Conservation (phyloP, 495 filamentous ascomycete species). For the Rusavskia elegans region DNA sequence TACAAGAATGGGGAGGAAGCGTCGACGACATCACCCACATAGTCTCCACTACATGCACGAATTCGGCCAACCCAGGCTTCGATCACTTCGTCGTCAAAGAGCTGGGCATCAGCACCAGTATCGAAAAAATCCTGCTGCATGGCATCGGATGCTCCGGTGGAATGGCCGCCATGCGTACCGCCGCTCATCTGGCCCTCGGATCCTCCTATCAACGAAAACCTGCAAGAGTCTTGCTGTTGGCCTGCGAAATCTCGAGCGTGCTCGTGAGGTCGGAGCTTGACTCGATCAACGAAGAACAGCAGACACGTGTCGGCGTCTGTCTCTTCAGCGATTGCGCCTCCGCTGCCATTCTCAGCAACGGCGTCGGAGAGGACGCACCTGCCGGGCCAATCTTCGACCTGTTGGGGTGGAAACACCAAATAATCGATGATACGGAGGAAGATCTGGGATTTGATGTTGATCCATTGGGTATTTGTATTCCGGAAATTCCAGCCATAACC, state of each 20-base stretch:
- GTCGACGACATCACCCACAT: slow-evolving; percentile 43
- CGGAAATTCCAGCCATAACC: neutral
- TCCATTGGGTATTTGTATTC: slow-evolving; percentile 24
- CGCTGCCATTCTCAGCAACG: slow-evolving; percentile 41
- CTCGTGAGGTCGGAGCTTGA: slow-evolving; percentile 43
- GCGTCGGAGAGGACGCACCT: slow-evolving; percentile 12
- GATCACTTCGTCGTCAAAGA: slow-evolving; percentile 44
- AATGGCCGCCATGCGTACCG: slow-evolving; percentile 43
- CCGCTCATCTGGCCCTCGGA: slow-evolving; percentile 43
- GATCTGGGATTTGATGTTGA: slow-evolving; percentile 46
- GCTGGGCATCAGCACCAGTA: slow-evolving; percentile 28
- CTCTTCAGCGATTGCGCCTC: slow-evolving; percentile 51
- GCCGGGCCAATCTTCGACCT: slow-evolving; percentile 33
- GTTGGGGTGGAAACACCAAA: slow-evolving; percentile 40
- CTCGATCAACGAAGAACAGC: slow-evolving; percentile 32
- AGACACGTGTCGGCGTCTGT: slow-evolving; percentile 39
- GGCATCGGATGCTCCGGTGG: slow-evolving; percentile 52
- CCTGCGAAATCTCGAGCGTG: slow-evolving; percentile 43
- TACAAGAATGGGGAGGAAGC: slow-evolving; percentile 34
- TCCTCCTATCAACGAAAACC: slow-evolving; percentile 32
- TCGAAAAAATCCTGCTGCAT: slow-evolving; percentile 44
- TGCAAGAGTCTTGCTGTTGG: slow-evolving; percentile 40
- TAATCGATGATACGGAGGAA: slow-evolving; percentile 36
- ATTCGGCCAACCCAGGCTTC: slow-evolving; percentile 52
- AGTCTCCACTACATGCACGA: slow-evolving; percentile 49